These are phyloP conservation scores for Achlya hypogyna DNA, from an alignment of 352 stramenopile species.

Conservation along the genomic window DNA sequence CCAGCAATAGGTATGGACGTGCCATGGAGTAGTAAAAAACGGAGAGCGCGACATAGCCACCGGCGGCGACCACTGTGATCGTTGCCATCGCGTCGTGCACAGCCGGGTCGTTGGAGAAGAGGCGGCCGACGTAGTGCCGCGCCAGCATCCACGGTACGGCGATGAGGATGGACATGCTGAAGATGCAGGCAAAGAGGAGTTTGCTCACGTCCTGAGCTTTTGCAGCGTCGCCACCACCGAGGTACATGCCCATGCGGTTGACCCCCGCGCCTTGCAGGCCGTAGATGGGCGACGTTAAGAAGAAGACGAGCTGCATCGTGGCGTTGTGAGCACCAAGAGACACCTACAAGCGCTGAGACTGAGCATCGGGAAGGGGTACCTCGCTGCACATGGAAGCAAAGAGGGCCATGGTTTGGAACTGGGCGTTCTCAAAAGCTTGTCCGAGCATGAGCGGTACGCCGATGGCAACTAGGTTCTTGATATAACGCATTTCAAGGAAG, in stretches of 20 bases:
- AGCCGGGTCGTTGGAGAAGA: slow-evolving; percentile 57
- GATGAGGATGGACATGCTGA: slow-evolving; percentile 36
- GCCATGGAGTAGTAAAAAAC: slow-evolving; percentile 80
- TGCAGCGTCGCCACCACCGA: slow-evolving; percentile 37
- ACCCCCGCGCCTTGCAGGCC: slow-evolving; percentile 52
- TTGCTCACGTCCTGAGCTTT: slow-evolving; percentile 44
- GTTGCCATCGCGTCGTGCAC: slow-evolving; percentile 57
- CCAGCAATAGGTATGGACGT: background rate
- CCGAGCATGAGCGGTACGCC: slow-evolving; percentile 45
- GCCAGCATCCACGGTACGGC: slow-evolving; percentile 38
- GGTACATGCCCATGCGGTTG: slow-evolving; percentile 49
- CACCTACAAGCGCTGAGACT: slow-evolving; percentile 16
- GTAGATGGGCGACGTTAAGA: slow-evolving; percentile 67
- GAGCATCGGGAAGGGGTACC: background rate
- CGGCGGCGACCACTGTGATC: slow-evolving; percentile 43
- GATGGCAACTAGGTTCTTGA: slow-evolving; percentile 41
- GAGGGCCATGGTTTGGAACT: slow-evolving; percentile 69
- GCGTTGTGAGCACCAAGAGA: slow-evolving; percentile 71
- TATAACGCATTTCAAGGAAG: slow-evolving; percentile 33
- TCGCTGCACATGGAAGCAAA: slow-evolving; percentile 62
- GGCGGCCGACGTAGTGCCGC: slow-evolving; percentile 33
- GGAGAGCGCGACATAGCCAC: slow-evolving; percentile 59
- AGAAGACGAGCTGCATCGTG: slow-evolving; percentile 83
- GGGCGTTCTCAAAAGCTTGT: slow-evolving; percentile 69
- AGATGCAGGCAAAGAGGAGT: slow-evolving; percentile 40